Evolutionary conservation across 331 rosid species (phyloP).

Genomic region (Acacia concinna): DNA sequence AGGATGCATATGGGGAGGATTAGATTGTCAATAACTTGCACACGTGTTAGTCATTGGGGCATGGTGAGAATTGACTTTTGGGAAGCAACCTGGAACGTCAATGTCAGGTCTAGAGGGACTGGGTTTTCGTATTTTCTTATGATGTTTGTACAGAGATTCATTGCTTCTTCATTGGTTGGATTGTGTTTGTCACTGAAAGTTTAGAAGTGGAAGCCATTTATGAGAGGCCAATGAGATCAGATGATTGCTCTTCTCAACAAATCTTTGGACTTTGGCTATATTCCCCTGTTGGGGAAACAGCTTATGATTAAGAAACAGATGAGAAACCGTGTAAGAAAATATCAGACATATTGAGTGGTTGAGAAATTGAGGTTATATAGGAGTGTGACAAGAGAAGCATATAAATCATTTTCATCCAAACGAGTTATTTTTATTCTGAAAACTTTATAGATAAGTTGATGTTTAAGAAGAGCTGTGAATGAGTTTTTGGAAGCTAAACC

Average conservation of each 20-base stretch:
- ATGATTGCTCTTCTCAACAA: constrained; percentile 23
- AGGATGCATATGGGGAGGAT: constrained; percentile 28
- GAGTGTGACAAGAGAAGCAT: background rate
- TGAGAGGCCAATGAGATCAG: constrained; percentile 34
- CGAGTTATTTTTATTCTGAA: too few relatives aligned
- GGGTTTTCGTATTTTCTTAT: constrained; percentile 25
- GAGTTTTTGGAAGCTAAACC: too few relatives aligned
- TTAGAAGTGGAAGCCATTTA: constrained; percentile 4
- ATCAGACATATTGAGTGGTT: background rate
- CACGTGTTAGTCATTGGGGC: constrained; percentile 43
- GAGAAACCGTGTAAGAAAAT: background rate
- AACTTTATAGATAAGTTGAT: too few relatives aligned
- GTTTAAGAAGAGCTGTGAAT: too few relatives aligned
- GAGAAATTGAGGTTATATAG: background rate
- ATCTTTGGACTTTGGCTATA: constrained; percentile 23
- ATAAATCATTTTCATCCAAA: background rate
- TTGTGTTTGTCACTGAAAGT: constrained; percentile 18
- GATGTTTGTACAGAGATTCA: constrained; percentile 2
- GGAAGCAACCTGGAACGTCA: constrained; percentile 37
- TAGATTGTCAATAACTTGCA: constrained; percentile 40
- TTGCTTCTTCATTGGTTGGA: constrained; percentile 28
- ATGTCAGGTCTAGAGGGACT: constrained; percentile 30
- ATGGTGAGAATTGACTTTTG: constrained; percentile 43
- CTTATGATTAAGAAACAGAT: background rate
- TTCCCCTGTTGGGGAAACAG: constrained; percentile 26